phyloP scores from a whole-genome alignment of 176 grass and related monocot genomes.

The Urochloa ruziziensis region DNA sequence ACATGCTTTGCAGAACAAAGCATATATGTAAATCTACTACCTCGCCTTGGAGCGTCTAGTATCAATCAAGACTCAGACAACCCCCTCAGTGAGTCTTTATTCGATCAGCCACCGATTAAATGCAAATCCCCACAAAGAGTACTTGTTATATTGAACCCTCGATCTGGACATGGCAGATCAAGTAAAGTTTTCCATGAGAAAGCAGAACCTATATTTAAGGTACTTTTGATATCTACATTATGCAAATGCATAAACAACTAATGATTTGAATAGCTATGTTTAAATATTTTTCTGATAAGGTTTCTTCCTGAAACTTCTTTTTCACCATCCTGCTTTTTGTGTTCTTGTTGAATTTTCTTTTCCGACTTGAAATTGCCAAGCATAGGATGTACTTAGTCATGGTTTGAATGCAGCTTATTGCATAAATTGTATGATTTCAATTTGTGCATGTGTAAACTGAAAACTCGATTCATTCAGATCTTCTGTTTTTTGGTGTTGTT shows the following conservation, averaged over 20 bases:
- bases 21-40: conserved; percentile 69
- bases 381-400: neutral
- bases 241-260: neutral
- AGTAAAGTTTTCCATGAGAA: conserved; percentile 93
- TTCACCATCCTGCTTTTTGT: neutral
- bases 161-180: conserved; percentile 89
- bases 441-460: neutral
- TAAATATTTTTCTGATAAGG: conserved; percentile 13
- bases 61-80: conserved; percentile 56
- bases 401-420: neutral
- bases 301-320: conserved; percentile 9
- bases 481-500: neutral
- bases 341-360: neutral
- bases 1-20: conserved; percentile 87
- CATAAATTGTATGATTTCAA: neutral
- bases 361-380: neutral
- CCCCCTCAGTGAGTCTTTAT: conserved; percentile 52
- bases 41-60: conserved; percentile 52
- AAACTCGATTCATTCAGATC: neutral
- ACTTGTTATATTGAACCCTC: conserved; percentile 98
- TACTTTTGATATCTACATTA: conserved; percentile 30
- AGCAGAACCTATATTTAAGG: conserved; percentile 98
- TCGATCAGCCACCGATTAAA: conserved; percentile 79
- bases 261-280: neutral
- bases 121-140: conserved; percentile 69